A percentile compares a stretch with the other conserved stretches of the same genome.
These are phyloP conservation scores for Lipomyces mesembrius DNA, from an alignment of 805 yeast species.

Conservation along the genomic window DNA sequence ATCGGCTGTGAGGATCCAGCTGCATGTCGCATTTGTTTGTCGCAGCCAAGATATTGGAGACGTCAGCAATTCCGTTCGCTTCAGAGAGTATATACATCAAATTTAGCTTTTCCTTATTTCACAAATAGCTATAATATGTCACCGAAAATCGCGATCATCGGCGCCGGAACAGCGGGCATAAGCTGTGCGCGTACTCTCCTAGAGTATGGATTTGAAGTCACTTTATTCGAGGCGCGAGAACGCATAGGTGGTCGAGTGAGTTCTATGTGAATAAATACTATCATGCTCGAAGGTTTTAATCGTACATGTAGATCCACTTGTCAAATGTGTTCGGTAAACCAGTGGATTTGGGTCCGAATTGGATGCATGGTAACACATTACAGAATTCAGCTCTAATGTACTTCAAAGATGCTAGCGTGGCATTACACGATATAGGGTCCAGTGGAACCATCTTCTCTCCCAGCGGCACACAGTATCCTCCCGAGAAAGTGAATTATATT, in stretches of 20 bases:
- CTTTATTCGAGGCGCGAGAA: constrained; percentile 44
- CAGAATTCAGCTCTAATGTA: constrained; percentile 20
- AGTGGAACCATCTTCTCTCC: constrained; percentile 19
- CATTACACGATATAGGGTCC: constrained; percentile 28
- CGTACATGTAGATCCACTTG: constrained; percentile 5
- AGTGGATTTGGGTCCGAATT: constrained; percentile 40
- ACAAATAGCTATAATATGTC: background rate
- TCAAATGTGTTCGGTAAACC: constrained; percentile 23
- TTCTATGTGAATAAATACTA: background rate
- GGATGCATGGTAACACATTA: constrained; percentile 38
- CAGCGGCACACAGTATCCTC: constrained; percentile 19
- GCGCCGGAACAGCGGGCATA: constrained; percentile 47
- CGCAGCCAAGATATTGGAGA: background rate
- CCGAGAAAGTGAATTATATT: constrained; percentile 9
- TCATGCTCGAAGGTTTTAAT: background rate
- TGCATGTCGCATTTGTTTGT: background rate
- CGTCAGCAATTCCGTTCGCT: background rate
- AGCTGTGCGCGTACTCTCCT: constrained; percentile 43
- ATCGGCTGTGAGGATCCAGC: background rate
- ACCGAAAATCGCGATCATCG: constrained; percentile 39
- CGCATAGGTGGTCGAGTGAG: constrained; percentile 44
- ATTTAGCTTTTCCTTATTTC: no score
- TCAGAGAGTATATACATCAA: background rate
- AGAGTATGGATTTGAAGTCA: constrained; percentile 35
- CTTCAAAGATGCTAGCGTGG: constrained; percentile 16